These are phyloP conservation scores for Mucor velutinosus DNA, from an alignment of 371 early-diverging fungal genomes.

Conservation along the genomic window DNA sequence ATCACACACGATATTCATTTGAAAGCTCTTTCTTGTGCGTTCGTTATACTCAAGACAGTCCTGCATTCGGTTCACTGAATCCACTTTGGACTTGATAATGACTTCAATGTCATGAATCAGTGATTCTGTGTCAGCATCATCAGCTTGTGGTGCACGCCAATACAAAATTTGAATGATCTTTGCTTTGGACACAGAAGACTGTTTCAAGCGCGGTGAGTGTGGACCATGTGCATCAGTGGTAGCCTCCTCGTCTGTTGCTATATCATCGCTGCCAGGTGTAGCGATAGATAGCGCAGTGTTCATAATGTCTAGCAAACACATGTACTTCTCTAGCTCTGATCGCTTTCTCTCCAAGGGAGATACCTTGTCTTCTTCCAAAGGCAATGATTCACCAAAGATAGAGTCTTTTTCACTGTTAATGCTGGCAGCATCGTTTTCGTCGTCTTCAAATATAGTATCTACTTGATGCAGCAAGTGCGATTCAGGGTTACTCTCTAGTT, in stretches of 20 bases:
- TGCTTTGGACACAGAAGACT: slow-evolving; percentile 27
- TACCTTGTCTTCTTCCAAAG: slow-evolving; percentile 20
- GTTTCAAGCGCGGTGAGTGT: neutral
- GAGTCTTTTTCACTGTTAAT: slow-evolving; percentile 8
- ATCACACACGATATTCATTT: slow-evolving; percentile 34
- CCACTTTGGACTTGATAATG: slow-evolving; percentile 37
- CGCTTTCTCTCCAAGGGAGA: slow-evolving; percentile 20
- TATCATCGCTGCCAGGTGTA: slow-evolving; percentile 30
- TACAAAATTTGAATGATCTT: slow-evolving; percentile 58
- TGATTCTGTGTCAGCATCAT: slow-evolving; percentile 30
- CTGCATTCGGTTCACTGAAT: slow-evolving; percentile 48
- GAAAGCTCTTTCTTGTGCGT: slow-evolving; percentile 39
- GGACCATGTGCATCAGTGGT: neutral
- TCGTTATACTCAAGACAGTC: slow-evolving; percentile 52
- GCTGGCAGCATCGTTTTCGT: neutral
- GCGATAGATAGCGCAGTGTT: slow-evolving; percentile 44
- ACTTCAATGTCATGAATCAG: slow-evolving; percentile 41
- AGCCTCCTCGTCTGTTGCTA: neutral
- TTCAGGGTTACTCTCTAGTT: slow-evolving; percentile 8
- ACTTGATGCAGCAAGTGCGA: neutral
- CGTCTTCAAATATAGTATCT: neutral
- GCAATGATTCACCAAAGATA: slow-evolving; percentile 15
- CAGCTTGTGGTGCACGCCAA: slow-evolving; percentile 55
- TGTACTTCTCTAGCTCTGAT: slow-evolving; percentile 30
- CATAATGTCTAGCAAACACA: slow-evolving; percentile 25